Evolutionary conservation across 75 land plant genomes (phyloP).

Genomic region (Pinus tabuliformis): DNA sequence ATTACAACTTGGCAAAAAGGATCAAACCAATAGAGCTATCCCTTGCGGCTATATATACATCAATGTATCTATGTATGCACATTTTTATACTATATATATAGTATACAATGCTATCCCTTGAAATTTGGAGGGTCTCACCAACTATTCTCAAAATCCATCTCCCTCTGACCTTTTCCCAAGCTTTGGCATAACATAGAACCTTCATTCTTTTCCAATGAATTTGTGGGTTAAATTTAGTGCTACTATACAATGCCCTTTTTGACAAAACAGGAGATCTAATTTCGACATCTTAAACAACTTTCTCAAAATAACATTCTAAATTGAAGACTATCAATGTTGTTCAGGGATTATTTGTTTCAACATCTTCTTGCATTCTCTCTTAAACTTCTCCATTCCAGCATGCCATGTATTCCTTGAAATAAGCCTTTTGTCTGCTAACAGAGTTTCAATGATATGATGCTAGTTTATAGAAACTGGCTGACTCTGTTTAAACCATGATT

Average conservation of each 20-base stretch:
- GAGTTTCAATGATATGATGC: not conserved
- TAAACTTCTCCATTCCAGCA: constrained; percentile 1
- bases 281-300: not conserved
- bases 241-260: not conserved
- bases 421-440: not conserved
- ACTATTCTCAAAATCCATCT: too few species aligned
- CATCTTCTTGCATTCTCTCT: not conserved
- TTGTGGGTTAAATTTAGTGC: too few species aligned
- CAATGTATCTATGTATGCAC: too few species aligned
- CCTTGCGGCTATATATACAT: too few species aligned
- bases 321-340: not conserved
- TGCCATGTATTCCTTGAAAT: not conserved
- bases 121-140: not conserved
- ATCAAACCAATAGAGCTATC: too few species aligned
- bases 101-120: not conserved
- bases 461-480: not conserved
- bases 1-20: too few species aligned
- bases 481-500: not conserved
- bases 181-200: too few species aligned
- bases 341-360: not conserved
- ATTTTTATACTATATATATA: too few species aligned
- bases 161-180: too few species aligned
- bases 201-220: too few species aligned
- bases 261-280: not conserved
- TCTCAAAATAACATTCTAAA: not conserved